phyloP scores from a whole-genome alignment of 2,329 filamentous ascomycete species.

The Stenocarpella maydis region DNA sequence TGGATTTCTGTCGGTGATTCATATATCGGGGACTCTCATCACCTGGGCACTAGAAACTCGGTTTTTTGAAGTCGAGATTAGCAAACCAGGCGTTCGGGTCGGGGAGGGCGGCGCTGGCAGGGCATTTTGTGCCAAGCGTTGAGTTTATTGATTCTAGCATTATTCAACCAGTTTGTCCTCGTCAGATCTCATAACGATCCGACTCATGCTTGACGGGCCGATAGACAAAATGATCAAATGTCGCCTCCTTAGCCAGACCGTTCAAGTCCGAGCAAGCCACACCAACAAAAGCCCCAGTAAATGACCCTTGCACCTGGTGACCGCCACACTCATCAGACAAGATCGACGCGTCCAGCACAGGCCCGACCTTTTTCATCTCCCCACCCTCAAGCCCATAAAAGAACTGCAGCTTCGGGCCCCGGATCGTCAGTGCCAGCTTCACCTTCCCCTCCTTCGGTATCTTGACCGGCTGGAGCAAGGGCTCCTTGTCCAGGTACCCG shows the following conservation, averaged over 20 bases:
- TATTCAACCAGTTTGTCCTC: too few relatives aligned
- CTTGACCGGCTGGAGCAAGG: slow-evolving; percentile 52
- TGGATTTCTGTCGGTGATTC: too few relatives aligned
- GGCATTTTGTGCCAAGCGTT: too few relatives aligned
- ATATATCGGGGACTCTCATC: too few relatives aligned
- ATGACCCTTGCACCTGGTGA: slow-evolving; percentile 67
- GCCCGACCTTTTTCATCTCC: slow-evolving; percentile 58
- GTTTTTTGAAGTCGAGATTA: too few relatives aligned
- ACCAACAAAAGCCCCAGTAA: slow-evolving; percentile 68
- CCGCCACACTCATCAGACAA: slow-evolving; percentile 70
- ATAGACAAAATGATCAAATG: slow-evolving; percentile 62
- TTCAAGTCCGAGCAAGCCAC: slow-evolving; percentile 65
- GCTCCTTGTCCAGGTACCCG: slow-evolving; percentile 52
- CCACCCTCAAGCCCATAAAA: slow-evolving; percentile 59
- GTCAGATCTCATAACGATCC: slow-evolving; percentile 55
- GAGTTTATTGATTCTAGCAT: too few relatives aligned
- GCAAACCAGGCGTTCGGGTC: too few relatives aligned
- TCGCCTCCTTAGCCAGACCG: slow-evolving; percentile 55
- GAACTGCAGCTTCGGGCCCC: slow-evolving; percentile 63
- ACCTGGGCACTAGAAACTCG: too few relatives aligned
- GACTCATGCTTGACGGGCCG: slow-evolving; percentile 54
- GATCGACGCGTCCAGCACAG: slow-evolving; percentile 65
- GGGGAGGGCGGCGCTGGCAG: too few relatives aligned
- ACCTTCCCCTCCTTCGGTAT: slow-evolving; percentile 66
- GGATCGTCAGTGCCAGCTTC: slow-evolving; percentile 57